Conservation (phyloP, 2,329 filamentous ascomycete species). For the Alternaria ethzedia region DNA sequence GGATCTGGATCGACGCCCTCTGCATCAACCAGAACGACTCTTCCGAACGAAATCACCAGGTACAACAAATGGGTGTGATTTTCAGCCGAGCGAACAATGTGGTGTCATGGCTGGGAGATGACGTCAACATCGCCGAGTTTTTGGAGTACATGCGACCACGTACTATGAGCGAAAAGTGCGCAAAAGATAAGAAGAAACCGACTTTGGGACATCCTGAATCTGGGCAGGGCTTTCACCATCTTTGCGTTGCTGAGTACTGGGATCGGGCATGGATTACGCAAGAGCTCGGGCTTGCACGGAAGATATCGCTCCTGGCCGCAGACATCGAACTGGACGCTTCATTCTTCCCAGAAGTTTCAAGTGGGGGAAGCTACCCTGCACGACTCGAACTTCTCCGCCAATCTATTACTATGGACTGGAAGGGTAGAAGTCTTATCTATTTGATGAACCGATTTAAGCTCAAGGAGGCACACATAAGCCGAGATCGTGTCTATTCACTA, state of each 20-base stretch:
- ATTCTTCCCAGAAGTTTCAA: neutral
- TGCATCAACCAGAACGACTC: slow-evolving; percentile 7
- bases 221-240: neutral
- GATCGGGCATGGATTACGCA: slow-evolving; percentile 8
- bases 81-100: neutral
- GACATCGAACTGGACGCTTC: neutral
- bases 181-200: neutral
- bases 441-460: neutral
- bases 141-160: neutral
- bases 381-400: neutral
- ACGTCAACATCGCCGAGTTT: rapidly evolving
- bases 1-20: slow-evolving; percentile 12
- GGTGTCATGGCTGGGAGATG: neutral
- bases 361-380: neutral
- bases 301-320: neutral
- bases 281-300: neutral
- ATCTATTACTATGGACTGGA: neutral
- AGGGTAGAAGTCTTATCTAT: neutral
- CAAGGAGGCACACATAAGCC: neutral
- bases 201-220: neutral
- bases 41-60: neutral
- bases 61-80: neutral
- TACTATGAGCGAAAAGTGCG: neutral
- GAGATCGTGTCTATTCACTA: neutral
- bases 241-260: slow-evolving; percentile 3